Conservation (phyloP, 768 basidiomycete genomes). For the Fistulinella prunicolor region DNA sequence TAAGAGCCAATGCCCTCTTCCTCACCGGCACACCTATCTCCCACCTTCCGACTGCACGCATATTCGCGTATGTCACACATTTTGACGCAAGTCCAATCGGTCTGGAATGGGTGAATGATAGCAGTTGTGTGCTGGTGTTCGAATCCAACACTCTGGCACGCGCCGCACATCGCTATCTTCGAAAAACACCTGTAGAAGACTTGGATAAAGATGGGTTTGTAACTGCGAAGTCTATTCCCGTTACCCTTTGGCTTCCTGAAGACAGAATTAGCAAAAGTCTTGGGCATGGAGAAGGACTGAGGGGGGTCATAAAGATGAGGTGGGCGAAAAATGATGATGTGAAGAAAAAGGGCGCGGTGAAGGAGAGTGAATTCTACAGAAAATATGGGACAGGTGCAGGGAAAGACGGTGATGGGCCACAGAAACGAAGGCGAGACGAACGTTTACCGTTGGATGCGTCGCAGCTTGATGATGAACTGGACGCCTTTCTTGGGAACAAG, state of each 20-base stretch:
- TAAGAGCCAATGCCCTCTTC: conserved; percentile 67
- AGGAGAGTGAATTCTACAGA: conserved; percentile 74
- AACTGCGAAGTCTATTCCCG: conserved; percentile 66
- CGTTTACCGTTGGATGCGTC: conserved; percentile 35
- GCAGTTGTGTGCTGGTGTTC: conserved; percentile 78
- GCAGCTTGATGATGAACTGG: conserved; percentile 63
- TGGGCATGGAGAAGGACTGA: conserved; percentile 65
- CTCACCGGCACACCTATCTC: conserved; percentile 72
- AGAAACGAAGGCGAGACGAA: conserved; percentile 38
- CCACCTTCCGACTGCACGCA: conserved; percentile 67
- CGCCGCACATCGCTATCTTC: conserved; percentile 47
- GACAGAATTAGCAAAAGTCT: conserved; percentile 71
- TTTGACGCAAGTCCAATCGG: conserved; percentile 72
- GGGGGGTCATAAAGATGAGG: conserved; percentile 66
- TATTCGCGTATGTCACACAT: conserved; percentile 81
- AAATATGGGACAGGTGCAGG: conserved; percentile 67
- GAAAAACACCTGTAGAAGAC: conserved; percentile 50
- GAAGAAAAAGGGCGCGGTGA: conserved; percentile 73
- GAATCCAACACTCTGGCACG: conserved; percentile 52
- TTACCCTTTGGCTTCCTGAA: conserved; percentile 76
- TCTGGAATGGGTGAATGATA: conserved; percentile 86
- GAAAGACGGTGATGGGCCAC: conserved; percentile 47
- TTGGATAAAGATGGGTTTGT: conserved; percentile 54
- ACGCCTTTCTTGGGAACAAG: conserved; percentile 60
- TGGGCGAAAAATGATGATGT: conserved; percentile 73